Evolutionary conservation across 2,329 filamentous ascomycete species (phyloP), one percentile per base, ranked within the genome.

Genomic region (Aspergillus alliaceus): DNA sequence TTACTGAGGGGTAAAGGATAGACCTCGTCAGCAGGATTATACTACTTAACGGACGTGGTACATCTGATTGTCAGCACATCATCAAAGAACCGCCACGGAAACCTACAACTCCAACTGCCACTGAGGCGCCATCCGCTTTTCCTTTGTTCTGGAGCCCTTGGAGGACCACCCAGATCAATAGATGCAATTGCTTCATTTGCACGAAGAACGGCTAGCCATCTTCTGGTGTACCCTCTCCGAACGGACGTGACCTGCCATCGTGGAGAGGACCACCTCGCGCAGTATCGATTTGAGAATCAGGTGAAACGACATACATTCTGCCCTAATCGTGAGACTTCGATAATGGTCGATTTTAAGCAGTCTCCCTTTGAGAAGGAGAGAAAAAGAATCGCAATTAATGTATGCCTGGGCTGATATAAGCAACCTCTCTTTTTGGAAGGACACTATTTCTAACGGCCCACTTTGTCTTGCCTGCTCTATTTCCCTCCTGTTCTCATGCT

Each of bases 141-240:
- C 14, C 35, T 31, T 55, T 2, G 14, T 18, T 15, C n/a, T 55
- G 2, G 31, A 46, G 2, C 24, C 53, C 8, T 7, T 40, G 18
- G 39, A 48, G 4, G n/a, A 14, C 42, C 8, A 24, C 9, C 35
- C 32, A 51, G 9, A 31, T 37, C 14, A 42, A 29, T 3, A 18
- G 9, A 35, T 56, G 53, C 47, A 56, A 51, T 29, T 46, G 47
- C 53, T 51, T 31, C 7, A 56, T 56, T 11, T 51, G 53, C 14
- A 42, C 20, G 25, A 31, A 35, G 7, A 51, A 56, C 18, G 44
- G 53, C 0, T 47, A 51, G 53, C 0, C 51, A 47, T 20, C 47
- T 46, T 4, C 31, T 56, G 8, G 47, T 56, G 6, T 56, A 51
- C 11, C 53, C 53, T 12, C 9, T n/a, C 14, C 8, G n/a, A 2